A percentile compares a stretch with the other conserved stretches of the same genome.
Conservation (phyloP, 78 protist genomes). For the Monosiga brevicollis region DNA sequence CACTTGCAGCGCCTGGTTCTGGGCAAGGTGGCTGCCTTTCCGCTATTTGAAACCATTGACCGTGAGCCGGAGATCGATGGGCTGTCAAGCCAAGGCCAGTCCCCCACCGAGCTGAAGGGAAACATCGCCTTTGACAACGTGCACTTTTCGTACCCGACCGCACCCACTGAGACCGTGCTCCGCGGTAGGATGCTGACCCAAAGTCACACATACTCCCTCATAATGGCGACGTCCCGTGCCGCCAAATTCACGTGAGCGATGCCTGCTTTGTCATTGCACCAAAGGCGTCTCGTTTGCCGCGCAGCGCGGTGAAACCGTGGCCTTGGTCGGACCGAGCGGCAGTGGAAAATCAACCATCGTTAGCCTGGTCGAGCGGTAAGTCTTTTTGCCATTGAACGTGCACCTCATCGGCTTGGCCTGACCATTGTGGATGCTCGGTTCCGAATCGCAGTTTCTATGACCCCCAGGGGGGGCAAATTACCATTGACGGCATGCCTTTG, state of each 20-base stretch:
- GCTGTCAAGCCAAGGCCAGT: not conserved
- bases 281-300: not conserved
- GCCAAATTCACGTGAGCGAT: no score
- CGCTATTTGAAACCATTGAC: not conserved
- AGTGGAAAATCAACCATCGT: slow-evolving; percentile 58
- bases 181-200: no score
- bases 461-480: slow-evolving; percentile 41
- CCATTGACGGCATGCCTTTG: slow-evolving; percentile 51
- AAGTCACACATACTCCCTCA: no score
- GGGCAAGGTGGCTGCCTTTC: not conserved
- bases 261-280: no score
- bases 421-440: no score
- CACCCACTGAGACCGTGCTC: slow-evolving; percentile 5
- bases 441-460: no score
- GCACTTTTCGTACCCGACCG: slow-evolving; percentile 58
- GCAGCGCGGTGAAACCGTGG: slow-evolving; percentile 35
- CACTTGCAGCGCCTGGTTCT: not conserved
- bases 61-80: not conserved
- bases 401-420: no score
- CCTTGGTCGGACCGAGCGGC: slow-evolving; percentile 70
- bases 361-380: slow-evolving; percentile 24
- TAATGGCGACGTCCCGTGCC: no score
- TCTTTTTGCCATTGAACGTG: no score
- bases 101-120: not conserved
- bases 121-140: slow-evolving; percentile 48